Evolutionary conservation across 2,329 filamentous ascomycete species (phyloP).

Genomic region (Lachnellula occidentalis): DNA sequence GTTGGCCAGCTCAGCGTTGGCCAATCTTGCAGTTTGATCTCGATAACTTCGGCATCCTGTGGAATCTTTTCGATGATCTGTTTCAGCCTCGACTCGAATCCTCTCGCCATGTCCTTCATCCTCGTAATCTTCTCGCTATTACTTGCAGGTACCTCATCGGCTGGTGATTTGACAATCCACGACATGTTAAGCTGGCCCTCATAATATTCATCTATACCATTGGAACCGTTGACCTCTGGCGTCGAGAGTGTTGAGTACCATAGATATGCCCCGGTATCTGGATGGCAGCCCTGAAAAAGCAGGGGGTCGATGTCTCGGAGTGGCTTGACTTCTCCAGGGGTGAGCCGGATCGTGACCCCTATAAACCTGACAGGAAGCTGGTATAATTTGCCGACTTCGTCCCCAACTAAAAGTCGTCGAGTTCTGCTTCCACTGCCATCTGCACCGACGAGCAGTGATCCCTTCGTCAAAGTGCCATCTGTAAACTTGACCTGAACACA

Average conservation of each 20-base stretch:
- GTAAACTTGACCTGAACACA: too few species aligned
- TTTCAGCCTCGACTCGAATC: constrained; percentile 46
- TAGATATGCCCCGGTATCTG: constrained; percentile 44
- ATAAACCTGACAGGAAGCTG: too few species aligned
- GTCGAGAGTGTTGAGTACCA: constrained; percentile 36
- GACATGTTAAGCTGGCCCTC: constrained; percentile 29
- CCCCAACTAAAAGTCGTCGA: too few species aligned
- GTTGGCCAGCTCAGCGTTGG: constrained; percentile 35
- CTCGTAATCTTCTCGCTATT: constrained; percentile 37
- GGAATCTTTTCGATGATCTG: constrained; percentile 38
- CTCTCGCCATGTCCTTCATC: constrained; percentile 39
- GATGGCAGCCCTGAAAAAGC: constrained; percentile 50
- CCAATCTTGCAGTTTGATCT: constrained; percentile 45
- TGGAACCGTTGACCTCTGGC: constrained; percentile 16
- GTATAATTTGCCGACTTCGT: too few species aligned
- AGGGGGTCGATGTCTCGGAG: constrained; percentile 46
- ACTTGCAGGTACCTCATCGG: constrained; percentile 37
- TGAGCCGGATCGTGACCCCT: constrained; percentile 36
- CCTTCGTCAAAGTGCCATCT: too few species aligned
- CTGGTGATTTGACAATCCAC: constrained; percentile 36
- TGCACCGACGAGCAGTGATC: too few species aligned
- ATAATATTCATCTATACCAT: constrained; percentile 11
- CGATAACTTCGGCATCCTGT: constrained; percentile 37
- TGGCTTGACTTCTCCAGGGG: constrained; percentile 36
- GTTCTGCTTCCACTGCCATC: too few species aligned